These are phyloP conservation scores for Colletotrichum nymphaeae DNA, from an alignment of 2,329 filamentous ascomycete genomes.

Conservation along the genomic window DNA sequence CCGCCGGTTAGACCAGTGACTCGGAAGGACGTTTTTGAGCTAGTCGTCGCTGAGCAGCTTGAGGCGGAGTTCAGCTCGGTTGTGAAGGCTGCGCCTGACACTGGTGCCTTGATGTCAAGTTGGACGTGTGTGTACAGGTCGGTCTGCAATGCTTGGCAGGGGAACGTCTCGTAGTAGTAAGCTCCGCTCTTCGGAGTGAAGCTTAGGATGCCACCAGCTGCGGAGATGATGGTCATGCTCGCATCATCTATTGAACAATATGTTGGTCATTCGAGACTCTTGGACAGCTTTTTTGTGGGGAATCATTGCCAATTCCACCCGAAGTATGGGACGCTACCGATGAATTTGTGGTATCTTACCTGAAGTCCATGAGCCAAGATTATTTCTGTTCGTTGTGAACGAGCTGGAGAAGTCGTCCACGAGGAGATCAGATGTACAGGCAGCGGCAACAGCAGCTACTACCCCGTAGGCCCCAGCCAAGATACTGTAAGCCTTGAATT, in stretches of 20 bases:
- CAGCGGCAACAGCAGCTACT: constrained; percentile 34
- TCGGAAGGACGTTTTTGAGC: constrained; percentile 55
- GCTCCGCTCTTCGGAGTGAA: constrained; percentile 60
- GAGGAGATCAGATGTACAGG: constrained; percentile 44
- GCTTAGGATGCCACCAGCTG: constrained; percentile 55
- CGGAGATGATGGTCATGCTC: constrained; percentile 55
- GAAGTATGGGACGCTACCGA: neutral
- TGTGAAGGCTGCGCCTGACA: constrained; percentile 38
- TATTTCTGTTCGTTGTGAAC: constrained; percentile 46
- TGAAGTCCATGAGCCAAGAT: constrained; percentile 48
- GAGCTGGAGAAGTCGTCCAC: constrained; percentile 49
- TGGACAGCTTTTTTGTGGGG: neutral
- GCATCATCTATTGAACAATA: constrained; percentile 55
- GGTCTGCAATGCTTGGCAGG: constrained; percentile 56
- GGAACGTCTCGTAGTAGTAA: constrained; percentile 66
- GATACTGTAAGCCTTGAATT: constrained; percentile 30
- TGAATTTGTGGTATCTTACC: constrained; percentile 40
- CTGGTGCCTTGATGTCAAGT: constrained; percentile 40
- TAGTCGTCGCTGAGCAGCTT: constrained; percentile 53
- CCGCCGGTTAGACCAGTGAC: constrained; percentile 60
- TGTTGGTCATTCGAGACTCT: constrained; percentile 18
- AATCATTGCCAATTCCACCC: neutral
- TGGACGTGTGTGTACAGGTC: constrained; percentile 60
- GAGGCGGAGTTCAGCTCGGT: constrained; percentile 52
- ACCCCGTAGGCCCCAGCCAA: constrained; percentile 34